Base-by-base conservation (phyloP, 805 yeast species). In the Ascoidea tarda region DNA sequence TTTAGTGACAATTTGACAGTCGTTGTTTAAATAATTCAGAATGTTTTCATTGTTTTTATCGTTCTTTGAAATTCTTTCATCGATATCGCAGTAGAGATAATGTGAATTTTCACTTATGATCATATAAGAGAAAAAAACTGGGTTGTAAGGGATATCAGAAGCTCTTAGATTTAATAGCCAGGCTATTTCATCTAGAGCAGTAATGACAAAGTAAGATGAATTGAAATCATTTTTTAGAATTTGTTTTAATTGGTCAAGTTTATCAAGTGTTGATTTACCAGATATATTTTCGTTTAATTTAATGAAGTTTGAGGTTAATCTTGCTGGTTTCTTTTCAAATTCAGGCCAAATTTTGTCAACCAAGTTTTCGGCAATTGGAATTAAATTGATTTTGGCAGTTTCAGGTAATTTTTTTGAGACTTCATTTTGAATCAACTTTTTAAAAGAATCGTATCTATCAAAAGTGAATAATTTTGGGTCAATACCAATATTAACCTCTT, bases 101-200 rank as follows among this genome's bases (percentile, higher is more conserved):
- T 49, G 49, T 46, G 45, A 42, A 28, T 52, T 53, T n/a, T 44
- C 46, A 28, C 49, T 48, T 6, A 73, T 55, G 1, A 76, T 63
- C 1, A 78, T 70, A 59, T 81, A 85, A 6, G 90, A 72, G 66
- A 81, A 88, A 64, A 91, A 93, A 1, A 89, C 91, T 0, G 98
- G 97, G 61, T 84, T 83, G 63, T 76, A 91, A 5, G 82, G 82
- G 54, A 91, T 82, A 64, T 91, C 98, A 28, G 75, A 77, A 5
- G 90, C 87, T 57, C 99, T 78, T 53, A 91, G 68, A 62, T 91
- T 91, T 62, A 89, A 76, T 47, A 89, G 68, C 96, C 96, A 90
- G 6, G 96, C 93, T 56, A 89, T 79, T 59, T 90, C 96, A 68
- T 91, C 97, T 51, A 90, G 67, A 1, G 89, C 81, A n/a, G 81